Conservation (phyloP, 2,329 filamentous ascomycete species). For the Albophoma yamanashiensis region DNA sequence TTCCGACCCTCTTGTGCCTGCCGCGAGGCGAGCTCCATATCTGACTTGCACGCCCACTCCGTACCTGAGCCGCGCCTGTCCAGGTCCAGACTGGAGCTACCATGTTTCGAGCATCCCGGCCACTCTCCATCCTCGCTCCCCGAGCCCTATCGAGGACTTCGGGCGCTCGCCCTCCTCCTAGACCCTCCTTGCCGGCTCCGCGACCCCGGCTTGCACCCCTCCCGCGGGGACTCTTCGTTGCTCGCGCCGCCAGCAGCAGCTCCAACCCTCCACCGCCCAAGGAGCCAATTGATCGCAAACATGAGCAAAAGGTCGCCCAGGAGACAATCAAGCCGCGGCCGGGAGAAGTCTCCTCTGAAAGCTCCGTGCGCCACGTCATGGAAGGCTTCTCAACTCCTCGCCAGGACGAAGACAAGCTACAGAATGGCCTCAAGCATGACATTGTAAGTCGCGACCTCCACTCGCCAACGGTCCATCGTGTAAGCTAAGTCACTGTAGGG, state of each 20-base stretch:
- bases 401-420: slow-evolving; percentile 15
- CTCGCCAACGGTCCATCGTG: neutral
- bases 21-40: neutral
- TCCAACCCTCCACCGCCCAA: slow-evolving; percentile 12
- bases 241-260: slow-evolving; percentile 14
- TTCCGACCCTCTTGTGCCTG: neutral
- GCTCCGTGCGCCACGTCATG: slow-evolving; percentile 40
- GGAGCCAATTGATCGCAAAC: slow-evolving; percentile 37
- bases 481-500: slow-evolving; percentile 28
- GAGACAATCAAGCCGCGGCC: slow-evolving; percentile 49
- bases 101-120: slow-evolving; percentile 20
- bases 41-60: neutral
- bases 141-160: slow-evolving; percentile 2
- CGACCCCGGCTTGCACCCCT: neutral
- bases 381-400: slow-evolving; percentile 21
- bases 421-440: slow-evolving; percentile 30
- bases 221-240: neutral
- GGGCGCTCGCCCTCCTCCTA: neutral
- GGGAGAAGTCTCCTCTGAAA: slow-evolving; percentile 48
- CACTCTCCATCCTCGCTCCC: slow-evolving; percentile 11
- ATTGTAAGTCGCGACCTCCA: slow-evolving; percentile 37
- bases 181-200: neutral
- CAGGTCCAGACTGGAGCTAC: neutral
- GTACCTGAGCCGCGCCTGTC: neutral
- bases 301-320: slow-evolving; percentile 42